Evolutionary conservation across 208 protist species (phyloP).

Genomic region (Leptomonas seymouri): DNA sequence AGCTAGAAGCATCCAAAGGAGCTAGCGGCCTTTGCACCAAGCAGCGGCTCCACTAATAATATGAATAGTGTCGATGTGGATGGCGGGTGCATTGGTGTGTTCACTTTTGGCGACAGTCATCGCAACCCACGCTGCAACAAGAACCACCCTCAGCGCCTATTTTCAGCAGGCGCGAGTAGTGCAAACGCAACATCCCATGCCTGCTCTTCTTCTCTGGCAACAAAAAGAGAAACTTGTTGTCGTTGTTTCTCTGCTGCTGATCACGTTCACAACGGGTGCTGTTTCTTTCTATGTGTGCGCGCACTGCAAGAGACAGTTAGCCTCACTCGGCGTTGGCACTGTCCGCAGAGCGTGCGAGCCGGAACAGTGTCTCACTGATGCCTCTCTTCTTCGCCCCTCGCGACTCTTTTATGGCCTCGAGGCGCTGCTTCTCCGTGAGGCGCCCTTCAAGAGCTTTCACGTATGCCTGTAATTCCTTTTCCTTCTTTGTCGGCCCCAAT

Average conservation of each 20-base stretch:
- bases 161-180: no score
- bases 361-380: conserved; percentile 2
- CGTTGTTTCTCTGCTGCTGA: neutral
- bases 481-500: conserved; percentile 18
- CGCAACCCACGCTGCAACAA: no score
- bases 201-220: no score
- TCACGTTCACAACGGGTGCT: neutral
- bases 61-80: no score
- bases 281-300: neutral
- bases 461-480: conserved; percentile 29
- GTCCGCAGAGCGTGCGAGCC: neutral
- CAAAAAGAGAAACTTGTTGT: no score
- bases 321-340: neutral
- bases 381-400: conserved; percentile 16
- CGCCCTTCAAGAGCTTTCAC: conserved; percentile 29
- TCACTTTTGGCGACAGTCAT: no score
- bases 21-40: no score
- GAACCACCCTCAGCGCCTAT: no score
- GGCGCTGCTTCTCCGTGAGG: conserved; percentile 34
- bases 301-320: neutral
- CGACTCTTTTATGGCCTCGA: conserved; percentile 34
- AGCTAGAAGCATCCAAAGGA: no score
- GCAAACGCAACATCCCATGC: no score
- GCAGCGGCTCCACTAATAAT: no score
- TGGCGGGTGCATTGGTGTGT: no score